Conservation (phyloP, 140 eudicot genomes). For the Erigeron philadelphicus region DNA sequence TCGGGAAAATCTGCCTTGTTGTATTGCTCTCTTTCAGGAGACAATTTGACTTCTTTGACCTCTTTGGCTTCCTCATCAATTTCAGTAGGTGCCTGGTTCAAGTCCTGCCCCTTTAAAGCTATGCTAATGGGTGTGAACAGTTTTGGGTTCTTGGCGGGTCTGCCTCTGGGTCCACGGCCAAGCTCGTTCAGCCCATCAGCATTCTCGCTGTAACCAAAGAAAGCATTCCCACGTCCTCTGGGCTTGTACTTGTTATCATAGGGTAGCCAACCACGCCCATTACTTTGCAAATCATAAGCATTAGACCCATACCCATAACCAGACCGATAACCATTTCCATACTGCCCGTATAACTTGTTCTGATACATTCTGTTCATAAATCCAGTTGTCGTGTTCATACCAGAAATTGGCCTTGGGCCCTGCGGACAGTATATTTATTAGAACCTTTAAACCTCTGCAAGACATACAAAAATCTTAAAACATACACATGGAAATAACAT, state of each 20-base stretch:
- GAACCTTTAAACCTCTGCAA: background rate
- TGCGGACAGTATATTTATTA: constrained; percentile 21
- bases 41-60: constrained; percentile 23
- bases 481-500: background rate
- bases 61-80: constrained; percentile 22
- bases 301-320: constrained; percentile 45
- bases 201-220: constrained; percentile 48
- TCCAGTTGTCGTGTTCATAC: constrained; percentile 39
- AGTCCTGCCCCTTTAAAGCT: constrained; percentile 63
- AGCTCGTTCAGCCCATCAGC: constrained; percentile 81
- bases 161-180: constrained; percentile 74
- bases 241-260: constrained; percentile 63
- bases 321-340: constrained; percentile 43
- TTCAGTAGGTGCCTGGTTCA: constrained; percentile 25
- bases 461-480: background rate
- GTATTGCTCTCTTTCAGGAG: constrained; percentile 61
- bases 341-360: constrained; percentile 56
- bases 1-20: constrained; percentile 55
- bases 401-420: constrained; percentile 43
- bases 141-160: constrained; percentile 46
- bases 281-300: constrained; percentile 38
- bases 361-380: constrained; percentile 50
- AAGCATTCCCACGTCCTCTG: constrained; percentile 54
- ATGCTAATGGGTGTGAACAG: constrained; percentile 43
- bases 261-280: constrained; percentile 55